phyloP scores from a whole-genome alignment of 495 filamentous ascomycete species.

The Talaromyces ruber region DNA sequence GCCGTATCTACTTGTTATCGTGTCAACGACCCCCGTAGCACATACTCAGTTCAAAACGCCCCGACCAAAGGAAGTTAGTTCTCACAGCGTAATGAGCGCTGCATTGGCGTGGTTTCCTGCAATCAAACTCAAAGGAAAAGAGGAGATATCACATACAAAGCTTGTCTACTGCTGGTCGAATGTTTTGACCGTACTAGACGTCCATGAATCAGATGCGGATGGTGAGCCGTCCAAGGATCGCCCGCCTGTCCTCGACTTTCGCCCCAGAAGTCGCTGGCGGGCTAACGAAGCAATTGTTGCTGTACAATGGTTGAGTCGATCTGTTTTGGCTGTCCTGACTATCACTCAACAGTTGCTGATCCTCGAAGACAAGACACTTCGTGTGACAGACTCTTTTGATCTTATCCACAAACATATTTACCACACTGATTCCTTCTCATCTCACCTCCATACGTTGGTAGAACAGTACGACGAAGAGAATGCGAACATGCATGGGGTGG shows the following conservation, averaged over 20 bases:
- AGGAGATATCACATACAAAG: conserved; percentile 51
- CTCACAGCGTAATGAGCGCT: conserved; percentile 85
- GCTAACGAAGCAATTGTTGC: conserved; percentile 93
- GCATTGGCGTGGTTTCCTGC: conserved; percentile 96
- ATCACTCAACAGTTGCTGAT: conserved; percentile 90
- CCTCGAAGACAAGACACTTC: conserved; percentile 79
- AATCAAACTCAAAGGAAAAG: conserved; percentile 76
- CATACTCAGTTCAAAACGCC: conserved; percentile 92
- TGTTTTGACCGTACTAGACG: conserved; percentile 82
- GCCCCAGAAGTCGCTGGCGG: conserved; percentile 80
- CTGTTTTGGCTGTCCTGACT: conserved; percentile 83
- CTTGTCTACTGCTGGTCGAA: conserved; percentile 99
- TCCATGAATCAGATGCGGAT: conserved; percentile 58
- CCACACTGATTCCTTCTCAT: conserved; percentile 78
- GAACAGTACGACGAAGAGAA: conserved; percentile 86
- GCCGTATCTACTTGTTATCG: conserved; percentile 89
- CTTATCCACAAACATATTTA: conserved; percentile 87
- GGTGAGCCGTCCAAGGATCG: conserved; percentile 56
- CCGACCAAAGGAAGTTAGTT: conserved; percentile 79
- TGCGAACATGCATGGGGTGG: conserved; percentile 84
- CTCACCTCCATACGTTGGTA: conserved; percentile 73
- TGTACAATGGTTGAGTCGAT: conserved; percentile 93
- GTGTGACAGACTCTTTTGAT: conserved; percentile 89
- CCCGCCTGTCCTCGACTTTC: conserved; percentile 70
- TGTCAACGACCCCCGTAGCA: conserved; percentile 91